Evolutionary conservation across 176 grass and related monocot genomes (phyloP).

Genomic region (Carex kokanica): DNA sequence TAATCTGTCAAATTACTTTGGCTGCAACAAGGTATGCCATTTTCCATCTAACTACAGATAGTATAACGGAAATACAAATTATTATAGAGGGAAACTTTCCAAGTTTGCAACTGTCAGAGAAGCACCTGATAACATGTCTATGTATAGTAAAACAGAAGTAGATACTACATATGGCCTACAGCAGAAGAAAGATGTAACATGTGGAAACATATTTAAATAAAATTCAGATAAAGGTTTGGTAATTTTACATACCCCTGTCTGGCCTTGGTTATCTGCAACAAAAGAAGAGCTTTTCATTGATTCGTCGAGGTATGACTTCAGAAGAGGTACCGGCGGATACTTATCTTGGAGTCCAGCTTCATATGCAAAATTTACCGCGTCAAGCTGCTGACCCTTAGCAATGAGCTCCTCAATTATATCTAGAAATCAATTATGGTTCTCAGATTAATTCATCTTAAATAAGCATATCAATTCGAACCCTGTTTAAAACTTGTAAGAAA

Average conservation of each 20-base stretch:
- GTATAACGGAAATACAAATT: neutral
- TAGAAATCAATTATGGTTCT: slow-evolving; percentile 22
- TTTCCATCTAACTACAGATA: neutral
- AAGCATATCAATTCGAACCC: neutral
- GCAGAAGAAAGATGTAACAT: neutral
- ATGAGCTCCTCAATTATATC: slow-evolving; percentile 86
- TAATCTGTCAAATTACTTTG: neutral
- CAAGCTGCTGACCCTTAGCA: slow-evolving; percentile 78
- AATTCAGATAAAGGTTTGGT: slow-evolving; percentile 6
- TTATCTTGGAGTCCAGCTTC: slow-evolving; percentile 85
- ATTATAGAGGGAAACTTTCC: neutral
- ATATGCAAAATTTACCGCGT: slow-evolving; percentile 85
- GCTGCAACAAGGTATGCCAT: neutral
- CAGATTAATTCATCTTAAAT: slow-evolving; percentile 1
- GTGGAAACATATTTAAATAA: neutral
- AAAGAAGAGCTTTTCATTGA: slow-evolving; percentile 43
- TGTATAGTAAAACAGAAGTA: neutral
- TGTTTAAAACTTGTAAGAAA: neutral
- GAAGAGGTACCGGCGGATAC: slow-evolving; percentile 64
- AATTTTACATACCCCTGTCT: slow-evolving; percentile 45
- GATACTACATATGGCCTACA: neutral
- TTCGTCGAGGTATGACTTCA: slow-evolving; percentile 79
- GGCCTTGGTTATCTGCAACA: slow-evolving; percentile 51
- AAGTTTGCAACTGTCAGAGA: slow-evolving; percentile 5
- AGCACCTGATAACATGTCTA: neutral